These are phyloP conservation scores for Schizophyllum amplum DNA, from an alignment of 1,284 basidiomycete genomes.

Conservation along the genomic window DNA sequence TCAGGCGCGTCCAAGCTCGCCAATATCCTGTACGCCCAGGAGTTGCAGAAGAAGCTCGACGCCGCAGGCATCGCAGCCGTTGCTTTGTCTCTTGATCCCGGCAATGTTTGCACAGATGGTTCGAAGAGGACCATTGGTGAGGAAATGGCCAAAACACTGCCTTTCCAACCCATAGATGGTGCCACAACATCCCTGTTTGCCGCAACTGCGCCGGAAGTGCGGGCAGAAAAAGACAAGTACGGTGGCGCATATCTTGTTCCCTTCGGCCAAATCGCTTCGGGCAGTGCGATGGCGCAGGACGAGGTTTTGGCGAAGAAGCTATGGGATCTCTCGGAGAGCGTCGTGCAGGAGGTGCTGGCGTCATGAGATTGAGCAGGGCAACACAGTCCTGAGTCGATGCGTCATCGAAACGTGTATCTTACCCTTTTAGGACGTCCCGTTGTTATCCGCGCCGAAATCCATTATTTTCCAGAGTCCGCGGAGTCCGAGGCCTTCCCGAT, in stretches of 20 bases:
- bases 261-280: constrained; percentile 15
- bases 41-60: constrained; percentile 24
- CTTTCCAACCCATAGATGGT: constrained; percentile 7
- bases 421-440: not conserved
- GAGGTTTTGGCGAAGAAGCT: constrained; percentile 11
- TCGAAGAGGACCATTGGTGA: not conserved
- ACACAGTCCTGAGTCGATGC: no score
- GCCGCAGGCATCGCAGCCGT: constrained; percentile 9
- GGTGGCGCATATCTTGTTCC: constrained; percentile 20
- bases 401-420: no score
- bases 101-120: constrained; percentile 24
- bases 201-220: constrained; percentile 15
- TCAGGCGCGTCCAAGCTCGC: constrained; percentile 16
- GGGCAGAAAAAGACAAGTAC: constrained; percentile 12
- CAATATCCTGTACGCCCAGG: constrained; percentile 22
- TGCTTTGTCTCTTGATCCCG: constrained; percentile 19
- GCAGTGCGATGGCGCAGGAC: constrained; percentile 9
- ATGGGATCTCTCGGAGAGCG: constrained; percentile 11
- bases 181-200: constrained; percentile 21
- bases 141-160: not conserved
- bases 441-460: not conserved
- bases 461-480: not conserved
- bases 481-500: not conserved
- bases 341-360: constrained; percentile 2
- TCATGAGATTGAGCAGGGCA: not conserved